Evolutionary conservation across 352 stramenopile species (phyloP).

Genomic region (Phytophthora hibernalis): DNA sequence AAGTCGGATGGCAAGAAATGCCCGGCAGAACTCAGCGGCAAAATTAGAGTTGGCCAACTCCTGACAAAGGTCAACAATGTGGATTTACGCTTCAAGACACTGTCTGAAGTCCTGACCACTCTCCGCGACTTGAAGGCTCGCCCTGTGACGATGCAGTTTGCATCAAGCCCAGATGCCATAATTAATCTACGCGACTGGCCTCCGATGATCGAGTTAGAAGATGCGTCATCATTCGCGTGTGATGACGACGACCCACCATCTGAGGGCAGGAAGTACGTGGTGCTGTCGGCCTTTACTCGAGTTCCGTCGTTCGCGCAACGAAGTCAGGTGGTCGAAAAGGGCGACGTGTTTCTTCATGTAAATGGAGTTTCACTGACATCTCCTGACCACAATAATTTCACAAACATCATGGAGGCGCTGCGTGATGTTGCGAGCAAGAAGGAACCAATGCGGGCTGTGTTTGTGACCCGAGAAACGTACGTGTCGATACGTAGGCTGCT

Average conservation of each 20-base stretch:
- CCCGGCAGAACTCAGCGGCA: conserved; percentile 69
- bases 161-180: conserved; percentile 75
- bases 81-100: conserved; percentile 71
- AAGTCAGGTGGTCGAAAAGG: conserved; percentile 59
- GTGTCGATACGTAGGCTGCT: conserved; percentile 43
- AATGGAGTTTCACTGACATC: conserved; percentile 64
- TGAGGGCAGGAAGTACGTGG: conserved; percentile 68
- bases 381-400: conserved; percentile 56
- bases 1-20: conserved; percentile 60
- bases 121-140: conserved; percentile 66
- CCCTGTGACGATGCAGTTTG: conserved; percentile 79
- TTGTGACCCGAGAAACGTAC: conserved; percentile 68
- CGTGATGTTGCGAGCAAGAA: conserved; percentile 59
- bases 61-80: conserved; percentile 71
- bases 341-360: conserved; percentile 73
- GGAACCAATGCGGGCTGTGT: conserved; percentile 58
- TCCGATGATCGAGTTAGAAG: conserved; percentile 84
- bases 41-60: conserved; percentile 75
- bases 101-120: conserved; percentile 65
- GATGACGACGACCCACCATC: conserved; percentile 54
- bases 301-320: conserved; percentile 81
- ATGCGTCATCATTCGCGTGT: conserved; percentile 44
- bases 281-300: conserved; percentile 71
- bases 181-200: conserved; percentile 83
- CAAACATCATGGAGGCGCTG: conserved; percentile 67